Conservation (phyloP, 352 stramenopile genomes). For the Pilasporangium apinafurcum region DNA sequence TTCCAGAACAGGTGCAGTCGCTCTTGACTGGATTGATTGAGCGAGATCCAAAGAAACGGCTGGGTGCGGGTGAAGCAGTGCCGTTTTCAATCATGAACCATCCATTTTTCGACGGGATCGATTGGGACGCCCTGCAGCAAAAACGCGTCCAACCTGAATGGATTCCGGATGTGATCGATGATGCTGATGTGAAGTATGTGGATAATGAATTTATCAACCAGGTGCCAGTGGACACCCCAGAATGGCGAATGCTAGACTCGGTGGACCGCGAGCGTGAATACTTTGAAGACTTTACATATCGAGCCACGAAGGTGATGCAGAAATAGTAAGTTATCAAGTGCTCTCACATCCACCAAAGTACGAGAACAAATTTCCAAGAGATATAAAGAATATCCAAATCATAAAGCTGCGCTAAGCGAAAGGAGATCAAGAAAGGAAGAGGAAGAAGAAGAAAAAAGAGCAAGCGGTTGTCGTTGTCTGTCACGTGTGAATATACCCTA, state of each 20-base stretch:
- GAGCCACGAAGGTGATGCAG: constrained; percentile 64
- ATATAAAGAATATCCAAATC: constrained; percentile 11
- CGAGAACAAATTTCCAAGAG: no score
- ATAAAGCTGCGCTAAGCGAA: background rate
- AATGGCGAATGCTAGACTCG: constrained; percentile 87
- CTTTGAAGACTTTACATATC: constrained; percentile 84
- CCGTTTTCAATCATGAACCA: constrained; percentile 88
- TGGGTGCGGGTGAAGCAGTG: constrained; percentile 69
- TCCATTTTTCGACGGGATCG: constrained; percentile 80
- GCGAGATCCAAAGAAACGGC: constrained; percentile 60
- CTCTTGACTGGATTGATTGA: constrained; percentile 74
- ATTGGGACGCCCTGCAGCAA: constrained; percentile 81
- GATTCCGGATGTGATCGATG: constrained; percentile 76
- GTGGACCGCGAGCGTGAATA: constrained; percentile 81
- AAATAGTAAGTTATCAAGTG: no score
- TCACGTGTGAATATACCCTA: background rate
- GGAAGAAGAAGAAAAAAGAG: background rate
- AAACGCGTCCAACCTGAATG: constrained; percentile 79
- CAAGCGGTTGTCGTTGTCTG: background rate
- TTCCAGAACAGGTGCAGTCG: constrained; percentile 68
- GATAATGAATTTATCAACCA: constrained; percentile 87
- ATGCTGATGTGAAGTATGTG: constrained; percentile 82
- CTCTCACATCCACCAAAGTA: no score
- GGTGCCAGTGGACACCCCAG: constrained; percentile 78
- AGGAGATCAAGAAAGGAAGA: background rate